These are phyloP conservation scores for Microbotryomycetes sp. DNA, from an alignment of 1,284 basidiomycete species.

Conservation along the genomic window DNA sequence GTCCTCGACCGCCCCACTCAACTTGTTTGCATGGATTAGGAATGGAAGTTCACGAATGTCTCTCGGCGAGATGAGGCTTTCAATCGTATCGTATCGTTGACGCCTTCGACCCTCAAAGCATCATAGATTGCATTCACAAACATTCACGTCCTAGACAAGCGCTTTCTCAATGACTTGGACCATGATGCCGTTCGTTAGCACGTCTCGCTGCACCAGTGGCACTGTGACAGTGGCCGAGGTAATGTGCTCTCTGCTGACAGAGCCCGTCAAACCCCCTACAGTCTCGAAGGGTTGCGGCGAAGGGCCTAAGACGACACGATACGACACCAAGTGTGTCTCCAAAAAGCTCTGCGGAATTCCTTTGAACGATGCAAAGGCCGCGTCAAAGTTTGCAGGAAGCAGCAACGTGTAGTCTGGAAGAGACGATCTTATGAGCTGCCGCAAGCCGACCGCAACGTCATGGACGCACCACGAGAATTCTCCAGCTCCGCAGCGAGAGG, in stretches of 20 bases:
- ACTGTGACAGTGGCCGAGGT: neutral
- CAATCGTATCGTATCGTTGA: neutral
- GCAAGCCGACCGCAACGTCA: neutral
- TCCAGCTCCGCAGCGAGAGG: neutral
- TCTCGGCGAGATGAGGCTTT: slow-evolving; percentile 18
- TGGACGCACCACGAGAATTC: neutral
- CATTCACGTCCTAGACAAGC: neutral
- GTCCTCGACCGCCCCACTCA: neutral
- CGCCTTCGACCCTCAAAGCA: neutral
- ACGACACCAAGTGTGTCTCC: neutral
- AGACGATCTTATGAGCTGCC: no score
- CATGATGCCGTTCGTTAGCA: no score
- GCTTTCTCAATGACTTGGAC: no score
- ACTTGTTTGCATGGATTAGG: neutral
- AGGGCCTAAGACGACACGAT: neutral
- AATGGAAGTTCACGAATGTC: slow-evolving; percentile 16
- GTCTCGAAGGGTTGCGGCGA: neutral
- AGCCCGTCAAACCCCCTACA: neutral
- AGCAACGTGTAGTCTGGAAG: slow-evolving; percentile 2
- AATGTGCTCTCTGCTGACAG: neutral
- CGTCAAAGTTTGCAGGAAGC: no score
- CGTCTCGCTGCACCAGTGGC: no score
- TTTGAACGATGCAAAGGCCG: neutral
- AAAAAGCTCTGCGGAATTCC: no score
- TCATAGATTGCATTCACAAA: neutral